Conservation (phyloP, 768 basidiomycete species). For the Cantharellus anzutake region DNA sequence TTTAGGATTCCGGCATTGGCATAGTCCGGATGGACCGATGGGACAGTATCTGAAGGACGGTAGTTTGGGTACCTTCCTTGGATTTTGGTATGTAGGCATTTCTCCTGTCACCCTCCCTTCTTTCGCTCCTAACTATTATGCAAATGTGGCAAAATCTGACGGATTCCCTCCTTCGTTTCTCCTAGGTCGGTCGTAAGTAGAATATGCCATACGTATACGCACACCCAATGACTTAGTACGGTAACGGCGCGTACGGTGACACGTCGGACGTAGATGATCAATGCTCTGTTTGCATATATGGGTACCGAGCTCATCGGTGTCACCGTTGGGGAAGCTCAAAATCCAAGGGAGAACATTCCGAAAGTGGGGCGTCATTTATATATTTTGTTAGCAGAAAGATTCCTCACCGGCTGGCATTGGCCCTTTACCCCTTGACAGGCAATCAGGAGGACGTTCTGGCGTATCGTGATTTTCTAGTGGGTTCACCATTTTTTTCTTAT, state of each 20-base stretch:
- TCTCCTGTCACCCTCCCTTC: too few species aligned
- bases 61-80: slow-evolving; percentile 36
- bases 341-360: slow-evolving; percentile 57
- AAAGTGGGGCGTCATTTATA: slow-evolving; percentile 22
- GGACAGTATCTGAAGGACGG: slow-evolving; percentile 22
- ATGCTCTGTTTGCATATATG: slow-evolving; percentile 53
- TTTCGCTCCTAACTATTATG: too few species aligned
- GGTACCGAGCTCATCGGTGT: slow-evolving; percentile 67
- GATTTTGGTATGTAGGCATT: slow-evolving; percentile 41
- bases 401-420: too few species aligned
- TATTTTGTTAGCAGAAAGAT: too few species aligned
- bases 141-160: too few species aligned
- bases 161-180: too few species aligned
- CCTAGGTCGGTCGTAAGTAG: too few species aligned
- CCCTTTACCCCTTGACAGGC: slow-evolving; percentile 18
- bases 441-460: slow-evolving; percentile 42
- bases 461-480: slow-evolving; percentile 42
- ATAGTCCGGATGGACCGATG: slow-evolving; percentile 22
- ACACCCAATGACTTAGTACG: too few species aligned
- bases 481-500: too few species aligned
- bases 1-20: slow-evolving; percentile 19
- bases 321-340: slow-evolving; percentile 34
- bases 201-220: too few species aligned
- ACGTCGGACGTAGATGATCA: slow-evolving; percentile 38
- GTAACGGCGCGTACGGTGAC: too few species aligned